Evolutionary conservation across 2,329 filamentous ascomycete genomes (phyloP).

Genomic region (Pseudocercospora cruenta): DNA sequence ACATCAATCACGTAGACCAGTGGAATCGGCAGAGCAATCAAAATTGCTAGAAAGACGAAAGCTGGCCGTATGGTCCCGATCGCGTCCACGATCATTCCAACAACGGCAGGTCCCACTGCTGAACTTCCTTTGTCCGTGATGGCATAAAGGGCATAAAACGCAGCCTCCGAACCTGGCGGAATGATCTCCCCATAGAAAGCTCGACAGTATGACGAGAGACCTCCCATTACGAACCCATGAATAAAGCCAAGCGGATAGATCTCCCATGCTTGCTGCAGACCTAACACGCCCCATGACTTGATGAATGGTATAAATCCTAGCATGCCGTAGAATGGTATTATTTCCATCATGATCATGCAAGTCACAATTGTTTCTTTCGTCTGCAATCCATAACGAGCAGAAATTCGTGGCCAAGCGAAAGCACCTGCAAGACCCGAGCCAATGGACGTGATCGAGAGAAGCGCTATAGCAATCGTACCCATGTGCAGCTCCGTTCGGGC

Average conservation of each 20-base stretch:
- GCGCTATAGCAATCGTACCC: slow-evolving; percentile 78
- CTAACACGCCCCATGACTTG: slow-evolving; percentile 70
- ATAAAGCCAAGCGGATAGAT: slow-evolving; percentile 87
- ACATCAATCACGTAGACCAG: slow-evolving; percentile 81
- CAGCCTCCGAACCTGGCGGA: slow-evolving; percentile 86
- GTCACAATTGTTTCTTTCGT: slow-evolving; percentile 83
- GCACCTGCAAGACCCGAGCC: slow-evolving; percentile 81
- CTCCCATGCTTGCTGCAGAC: slow-evolving; percentile 85
- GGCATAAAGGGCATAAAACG: slow-evolving; percentile 91
- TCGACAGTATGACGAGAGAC: slow-evolving; percentile 84
- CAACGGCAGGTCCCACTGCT: slow-evolving; percentile 86
- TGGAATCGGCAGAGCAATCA: slow-evolving; percentile 78
- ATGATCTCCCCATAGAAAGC: slow-evolving; percentile 89
- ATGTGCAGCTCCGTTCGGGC: slow-evolving; percentile 89
- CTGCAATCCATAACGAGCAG: slow-evolving; percentile 65
- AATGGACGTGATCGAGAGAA: slow-evolving; percentile 91
- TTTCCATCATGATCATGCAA: slow-evolving; percentile 81
- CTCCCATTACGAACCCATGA: slow-evolving; percentile 87
- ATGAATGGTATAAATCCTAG: slow-evolving; percentile 81
- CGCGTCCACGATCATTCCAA: slow-evolving; percentile 81
- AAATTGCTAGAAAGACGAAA: slow-evolving; percentile 80
- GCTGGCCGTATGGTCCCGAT: slow-evolving; percentile 56
- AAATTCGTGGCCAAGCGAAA: slow-evolving; percentile 82
- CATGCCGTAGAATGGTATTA: slow-evolving; percentile 87
- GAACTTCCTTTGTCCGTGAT: slow-evolving; percentile 95